Percentiles rank a stretch among this genome's conserved stretches.
These are phyloP conservation scores for Aspergillus intermedius DNA, from an alignment of 2,329 filamentous ascomycete species.

Conservation along the genomic window DNA sequence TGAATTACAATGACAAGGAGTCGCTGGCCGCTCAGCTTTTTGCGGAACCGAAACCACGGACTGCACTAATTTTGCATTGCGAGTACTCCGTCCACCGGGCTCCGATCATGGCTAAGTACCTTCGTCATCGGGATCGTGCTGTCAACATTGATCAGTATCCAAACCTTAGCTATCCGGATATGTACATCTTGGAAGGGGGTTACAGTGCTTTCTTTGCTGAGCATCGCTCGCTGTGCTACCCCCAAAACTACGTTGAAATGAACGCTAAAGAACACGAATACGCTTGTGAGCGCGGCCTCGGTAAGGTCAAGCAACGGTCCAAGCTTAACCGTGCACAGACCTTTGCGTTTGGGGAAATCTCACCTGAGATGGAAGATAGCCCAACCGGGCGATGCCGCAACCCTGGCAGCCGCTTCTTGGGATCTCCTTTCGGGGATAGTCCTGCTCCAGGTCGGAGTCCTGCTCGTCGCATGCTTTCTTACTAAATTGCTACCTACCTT, in stretches of 20 bases:
- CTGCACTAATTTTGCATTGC: slow-evolving; percentile 89
- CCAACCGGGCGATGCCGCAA: slow-evolving; percentile 48
- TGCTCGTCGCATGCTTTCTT: slow-evolving; percentile 41
- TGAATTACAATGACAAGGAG: slow-evolving; percentile 98
- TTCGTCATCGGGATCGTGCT: slow-evolving; percentile 81
- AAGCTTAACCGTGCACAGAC: slow-evolving; percentile 85
- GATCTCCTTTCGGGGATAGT: slow-evolving; percentile 31
- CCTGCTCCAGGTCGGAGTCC: slow-evolving; percentile 28
- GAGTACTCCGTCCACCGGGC: slow-evolving; percentile 97
- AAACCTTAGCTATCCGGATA: slow-evolving; percentile 84
- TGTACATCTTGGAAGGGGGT: slow-evolving; percentile 94
- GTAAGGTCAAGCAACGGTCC: slow-evolving; percentile 80
- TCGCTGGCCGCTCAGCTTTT: slow-evolving; percentile 74
- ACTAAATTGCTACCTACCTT: slow-evolving; percentile 22
- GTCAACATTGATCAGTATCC: slow-evolving; percentile 84
- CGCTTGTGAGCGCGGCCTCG: slow-evolving; percentile 91
- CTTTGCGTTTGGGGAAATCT: slow-evolving; percentile 82
- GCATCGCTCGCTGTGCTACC: slow-evolving; percentile 75
- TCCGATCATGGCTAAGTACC: slow-evolving; percentile 89
- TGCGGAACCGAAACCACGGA: slow-evolving; percentile 60
- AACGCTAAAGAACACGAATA: slow-evolving; percentile 82
- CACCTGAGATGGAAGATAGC: slow-evolving; percentile 55
- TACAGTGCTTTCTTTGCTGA: slow-evolving; percentile 88
- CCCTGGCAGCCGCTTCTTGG: slow-evolving; percentile 23
- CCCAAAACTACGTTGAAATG: slow-evolving; percentile 97